phyloP scores from a whole-genome alignment of 345 rosid species.

The Theobroma cacao region DNA sequence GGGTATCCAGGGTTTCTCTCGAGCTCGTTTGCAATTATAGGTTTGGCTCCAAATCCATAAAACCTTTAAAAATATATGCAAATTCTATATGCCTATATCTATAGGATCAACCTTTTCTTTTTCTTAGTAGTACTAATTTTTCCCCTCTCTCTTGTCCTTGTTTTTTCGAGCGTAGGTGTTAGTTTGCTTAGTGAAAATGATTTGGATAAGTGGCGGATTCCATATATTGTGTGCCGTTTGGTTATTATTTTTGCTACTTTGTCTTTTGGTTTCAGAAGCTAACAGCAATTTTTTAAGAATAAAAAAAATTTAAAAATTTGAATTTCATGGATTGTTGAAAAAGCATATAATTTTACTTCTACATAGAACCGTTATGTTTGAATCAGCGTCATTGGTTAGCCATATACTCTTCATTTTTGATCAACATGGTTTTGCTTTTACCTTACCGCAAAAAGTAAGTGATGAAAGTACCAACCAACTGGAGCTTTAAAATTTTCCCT shows the following conservation, averaged over 20 bases:
- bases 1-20: conserved; percentile 74
- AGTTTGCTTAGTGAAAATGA: not conserved
- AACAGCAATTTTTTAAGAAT: not conserved
- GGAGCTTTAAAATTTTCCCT: not conserved
- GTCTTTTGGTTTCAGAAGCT: not conserved
- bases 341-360: not conserved
- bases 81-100: not conserved
- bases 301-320: not conserved
- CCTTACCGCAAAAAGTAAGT: not conserved
- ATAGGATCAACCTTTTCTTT: not conserved
- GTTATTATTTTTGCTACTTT: not conserved
- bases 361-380: not conserved
- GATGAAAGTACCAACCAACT: not conserved
- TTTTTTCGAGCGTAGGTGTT: not conserved
- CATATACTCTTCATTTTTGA: not conserved
- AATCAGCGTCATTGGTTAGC: not conserved
- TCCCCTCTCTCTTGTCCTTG: not conserved
- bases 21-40: conserved; percentile 93
- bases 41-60: conserved; percentile 23
- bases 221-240: not conserved
- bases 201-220: not conserved
- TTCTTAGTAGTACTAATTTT: not conserved
- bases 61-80: not conserved
- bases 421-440: not conserved
- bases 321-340: not conserved